Evolutionary conservation across 2,329 filamentous ascomycete species (phyloP).

Genomic region (Neofusicoccum kwambonambiense): DNA sequence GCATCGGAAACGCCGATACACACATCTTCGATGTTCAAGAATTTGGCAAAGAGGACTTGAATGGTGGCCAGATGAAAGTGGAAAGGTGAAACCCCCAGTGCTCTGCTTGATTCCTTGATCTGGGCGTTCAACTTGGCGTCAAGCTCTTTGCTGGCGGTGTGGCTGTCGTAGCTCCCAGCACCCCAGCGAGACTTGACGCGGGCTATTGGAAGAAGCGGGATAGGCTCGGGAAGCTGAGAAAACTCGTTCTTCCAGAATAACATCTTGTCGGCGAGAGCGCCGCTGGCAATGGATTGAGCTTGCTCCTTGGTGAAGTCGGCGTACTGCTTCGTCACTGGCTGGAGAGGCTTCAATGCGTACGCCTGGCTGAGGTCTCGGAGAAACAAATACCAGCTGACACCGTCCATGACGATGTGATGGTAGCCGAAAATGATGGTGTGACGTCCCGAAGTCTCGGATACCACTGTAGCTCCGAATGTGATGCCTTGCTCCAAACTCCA

Average conservation of each 20-base stretch:
- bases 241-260: conserved; percentile 37
- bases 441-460: conserved; percentile 32
- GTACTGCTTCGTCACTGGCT: conserved; percentile 32
- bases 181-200: too few relatives aligned
- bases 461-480: conserved; percentile 33
- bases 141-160: neutral
- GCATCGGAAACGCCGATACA: conserved; percentile 52
- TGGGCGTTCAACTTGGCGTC: neutral
- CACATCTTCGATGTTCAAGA: conserved; percentile 39
- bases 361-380: conserved; percentile 45
- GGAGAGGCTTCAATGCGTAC: conserved; percentile 37
- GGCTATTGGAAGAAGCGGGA: conserved; percentile 37
- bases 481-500: conserved; percentile 43
- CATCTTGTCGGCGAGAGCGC: conserved; percentile 24
- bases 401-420: conserved; percentile 55
- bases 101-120: conserved; percentile 22
- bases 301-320: conserved; percentile 35
- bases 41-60: conserved; percentile 34
- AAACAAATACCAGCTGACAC: conserved; percentile 45
- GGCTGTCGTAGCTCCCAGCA: neutral
- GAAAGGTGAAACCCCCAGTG: conserved; percentile 41
- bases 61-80: conserved; percentile 49
- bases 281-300: neutral
- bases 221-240: conserved; percentile 22
- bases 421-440: conserved; percentile 46